Evolutionary conservation across 208 protist species (phyloP), one percentile per base, ranked within the genome.

Genomic region (Herpetomonas samuelpessoai): DNA sequence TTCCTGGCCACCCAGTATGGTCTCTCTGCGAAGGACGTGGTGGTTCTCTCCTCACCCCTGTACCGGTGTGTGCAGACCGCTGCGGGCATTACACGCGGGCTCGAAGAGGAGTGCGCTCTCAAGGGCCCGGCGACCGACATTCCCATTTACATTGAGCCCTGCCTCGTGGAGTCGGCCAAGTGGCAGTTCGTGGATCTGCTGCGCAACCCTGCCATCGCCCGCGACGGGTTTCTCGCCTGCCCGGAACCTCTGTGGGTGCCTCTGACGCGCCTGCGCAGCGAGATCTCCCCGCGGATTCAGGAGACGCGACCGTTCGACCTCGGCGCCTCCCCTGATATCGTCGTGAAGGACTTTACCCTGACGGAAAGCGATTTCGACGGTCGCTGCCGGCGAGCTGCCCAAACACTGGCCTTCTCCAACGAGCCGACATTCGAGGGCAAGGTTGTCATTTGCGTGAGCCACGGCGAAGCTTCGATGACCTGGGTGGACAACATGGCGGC

Each of bases 61-160:
- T 55, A 65, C 35, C 79, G 79, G 19, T 79, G 73, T 49, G 70
- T 85, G 31, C 74, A 85, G 62, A 85, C 79, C 27, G 62, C 79
- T 7, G 52, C 79, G 52, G 79, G 70, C 19, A 62, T 85, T 18
- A 55, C 79, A 4, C 64, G 59, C 52, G 79, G 79, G 27, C 39
- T 45, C 3, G 52, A 56, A 46, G 50, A 46, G 16, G 35, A 41
- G 35, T 2, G 21, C 14, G 25, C 38, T 19, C 19, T 14, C 26
- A 26, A 22, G 22, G 49, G 54, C 16, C 14, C 19, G 12, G 66
- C 70, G 0, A 38, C 81, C 14, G 78, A 76, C 62, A 19, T 80
- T 7, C 70, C 70, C 1, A 38, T 85, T 10, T 81, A 76, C 62
- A 19, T 80, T 7, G 79, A 85, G 66, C 79, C 74, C 6, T 45